Base-by-base conservation (phyloP, 331 rosid species). In the Dryas integrifolia region DNA sequence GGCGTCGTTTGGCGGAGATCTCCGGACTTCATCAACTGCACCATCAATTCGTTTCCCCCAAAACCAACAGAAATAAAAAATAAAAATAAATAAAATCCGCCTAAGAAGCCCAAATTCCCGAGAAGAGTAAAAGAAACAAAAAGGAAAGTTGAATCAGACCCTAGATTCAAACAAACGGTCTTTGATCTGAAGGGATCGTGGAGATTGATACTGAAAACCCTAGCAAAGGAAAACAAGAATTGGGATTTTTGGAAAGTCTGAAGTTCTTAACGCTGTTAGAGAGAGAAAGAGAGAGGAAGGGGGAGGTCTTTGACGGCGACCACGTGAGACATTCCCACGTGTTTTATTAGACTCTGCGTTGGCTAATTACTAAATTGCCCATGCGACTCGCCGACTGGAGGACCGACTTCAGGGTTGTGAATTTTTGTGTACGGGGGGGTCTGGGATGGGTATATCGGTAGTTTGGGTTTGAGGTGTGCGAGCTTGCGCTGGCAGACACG, bases 1-100 rank as follows among this genome's bases (percentile, higher is more conserved):
- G 81, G 64, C 41, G 73, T 30, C 67, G 82, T 62, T 71, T 78
- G 81, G 79, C 58, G 55, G 69, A 58, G 78, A 73, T 80, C 82
- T 72, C 82, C 82, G 1, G 93, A 89, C 74, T 67, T 91, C 96
- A 88, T 88, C 76, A 84, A 72, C 77, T 84, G 89, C 57, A 90
- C 89, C 92, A 92, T 83, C 72, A 75, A 78, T 39, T 48, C 5
- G 10, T 21, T 66, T 43, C 49, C 43, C 43, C 51, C 26, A 75
- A 48, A 2, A 50, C 30, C 44, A 64, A 58, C 35, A 30, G 40
- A n/a, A 5, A 11, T 53, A 5, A 35, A 57, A 53, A 6, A 21
- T 21, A 21, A 26, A 43, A 50, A 15, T 38, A 45, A 21, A 58
- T 15, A 67, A 67, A 81, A 21, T 52, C 43, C 13, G 51, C 46